These are phyloP conservation scores for Cercospora canescens DNA, from an alignment of 2,329 filamentous ascomycete genomes.

Conservation along the genomic window DNA sequence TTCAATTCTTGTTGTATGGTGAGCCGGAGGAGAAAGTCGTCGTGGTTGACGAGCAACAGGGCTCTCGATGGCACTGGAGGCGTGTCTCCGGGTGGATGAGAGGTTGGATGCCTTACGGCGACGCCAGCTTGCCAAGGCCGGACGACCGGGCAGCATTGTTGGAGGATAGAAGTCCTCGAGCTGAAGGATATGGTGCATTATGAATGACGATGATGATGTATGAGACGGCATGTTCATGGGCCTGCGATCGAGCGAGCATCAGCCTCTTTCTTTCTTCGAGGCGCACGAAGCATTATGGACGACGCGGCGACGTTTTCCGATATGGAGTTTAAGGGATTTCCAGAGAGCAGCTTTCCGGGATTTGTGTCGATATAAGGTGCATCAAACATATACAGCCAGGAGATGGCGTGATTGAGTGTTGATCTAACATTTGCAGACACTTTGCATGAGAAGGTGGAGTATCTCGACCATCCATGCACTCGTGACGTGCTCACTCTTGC, in stretches of 20 bases:
- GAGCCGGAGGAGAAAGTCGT: slow-evolving; percentile 47
- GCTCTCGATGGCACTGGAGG: slow-evolving; percentile 48
- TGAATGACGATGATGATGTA: slow-evolving; percentile 7
- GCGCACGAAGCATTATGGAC: not conserved
- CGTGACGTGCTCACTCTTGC: not conserved
- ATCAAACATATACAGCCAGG: not conserved
- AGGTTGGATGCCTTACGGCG: slow-evolving; percentile 59
- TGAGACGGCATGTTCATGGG: not conserved
- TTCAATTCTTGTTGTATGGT: slow-evolving; percentile 64
- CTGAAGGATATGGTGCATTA: slow-evolving; percentile 27
- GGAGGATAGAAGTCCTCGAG: slow-evolving; percentile 6
- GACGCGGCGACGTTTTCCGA: not conserved
- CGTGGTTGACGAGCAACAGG: slow-evolving; percentile 47
- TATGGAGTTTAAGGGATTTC: not conserved
- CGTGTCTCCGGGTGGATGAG: slow-evolving; percentile 65
- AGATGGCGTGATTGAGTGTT: not conserved
- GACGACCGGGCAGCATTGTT: slow-evolving; percentile 25
- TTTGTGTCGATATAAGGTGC: not conserved
- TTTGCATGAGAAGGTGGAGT: not conserved
- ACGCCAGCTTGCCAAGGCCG: slow-evolving; percentile 39
- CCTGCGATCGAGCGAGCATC: not conserved
- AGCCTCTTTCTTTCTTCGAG: not conserved
- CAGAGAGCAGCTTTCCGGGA: not conserved
- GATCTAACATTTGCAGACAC: not conserved
- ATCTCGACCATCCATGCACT: not conserved